Percentiles rank a stretch among this genome's conserved stretches.
phyloP scores from a whole-genome alignment of 805 yeast species.

The Kazachstania bromeliacearum region DNA sequence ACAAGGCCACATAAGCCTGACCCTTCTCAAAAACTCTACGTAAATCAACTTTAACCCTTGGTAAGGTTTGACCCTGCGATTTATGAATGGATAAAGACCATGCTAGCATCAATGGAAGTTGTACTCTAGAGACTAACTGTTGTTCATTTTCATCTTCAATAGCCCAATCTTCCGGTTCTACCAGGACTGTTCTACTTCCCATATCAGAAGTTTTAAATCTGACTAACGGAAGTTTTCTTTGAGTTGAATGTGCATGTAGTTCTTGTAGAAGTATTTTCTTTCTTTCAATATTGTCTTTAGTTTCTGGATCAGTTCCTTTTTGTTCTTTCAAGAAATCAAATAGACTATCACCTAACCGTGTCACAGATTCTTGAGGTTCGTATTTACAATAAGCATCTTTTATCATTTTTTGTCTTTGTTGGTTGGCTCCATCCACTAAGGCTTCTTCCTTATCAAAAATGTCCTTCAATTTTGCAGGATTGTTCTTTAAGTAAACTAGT shows the following conservation, averaged over 20 bases:
- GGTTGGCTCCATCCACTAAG: conserved; percentile 11
- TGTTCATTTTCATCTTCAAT: conserved; percentile 65
- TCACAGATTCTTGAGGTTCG: conserved; percentile 7
- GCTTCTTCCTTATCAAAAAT: conserved; percentile 9
- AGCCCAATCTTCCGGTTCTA: conserved; percentile 75
- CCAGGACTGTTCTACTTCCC: conserved; percentile 60
- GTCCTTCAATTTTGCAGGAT: conserved; percentile 12
- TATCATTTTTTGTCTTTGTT: conserved; percentile 16
- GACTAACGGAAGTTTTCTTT: conserved; percentile 61
- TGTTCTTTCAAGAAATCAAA: conserved; percentile 38
- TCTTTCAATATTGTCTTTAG: conserved; percentile 32
- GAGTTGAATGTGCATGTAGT: conserved; percentile 36
- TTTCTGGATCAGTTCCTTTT: conserved; percentile 20
- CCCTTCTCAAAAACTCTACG: conserved; percentile 66
- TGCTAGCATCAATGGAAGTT: conserved; percentile 61
- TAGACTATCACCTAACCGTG: conserved; percentile 35
- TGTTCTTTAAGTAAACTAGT: conserved; percentile 1
- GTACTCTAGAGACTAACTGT: conserved; percentile 61
- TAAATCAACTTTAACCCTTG: conserved; percentile 59
- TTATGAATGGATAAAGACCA: conserved; percentile 84
- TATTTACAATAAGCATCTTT: conserved; percentile 19
- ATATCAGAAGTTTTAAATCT: conserved; percentile 66
- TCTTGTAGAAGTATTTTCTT: conserved; percentile 39
- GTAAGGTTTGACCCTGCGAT: conserved; percentile 77
- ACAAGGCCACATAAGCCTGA: conserved; percentile 74